These are phyloP conservation scores for Comarum palustre DNA, from an alignment of 306 rosid genomes.

Conservation along the genomic window DNA sequence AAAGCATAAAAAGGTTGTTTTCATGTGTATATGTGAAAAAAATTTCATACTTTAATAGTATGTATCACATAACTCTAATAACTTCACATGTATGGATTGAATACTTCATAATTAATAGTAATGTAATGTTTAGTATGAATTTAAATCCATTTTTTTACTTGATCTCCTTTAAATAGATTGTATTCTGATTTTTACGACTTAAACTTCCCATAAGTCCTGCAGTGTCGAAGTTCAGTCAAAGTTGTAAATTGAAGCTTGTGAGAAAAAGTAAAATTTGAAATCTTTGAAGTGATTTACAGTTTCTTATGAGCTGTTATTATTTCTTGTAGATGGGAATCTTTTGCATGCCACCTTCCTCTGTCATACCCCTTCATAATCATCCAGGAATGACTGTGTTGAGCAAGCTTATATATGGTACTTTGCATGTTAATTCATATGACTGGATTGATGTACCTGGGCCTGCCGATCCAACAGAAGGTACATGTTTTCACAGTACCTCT, in stretches of 20 bases:
- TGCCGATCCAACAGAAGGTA: constrained; percentile 61
- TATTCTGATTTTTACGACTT: constrained; percentile 4
- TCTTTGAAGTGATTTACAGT: not conserved
- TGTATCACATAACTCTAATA: not conserved
- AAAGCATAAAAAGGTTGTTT: not conserved
- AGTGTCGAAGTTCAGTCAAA: not conserved
- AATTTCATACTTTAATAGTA: not conserved
- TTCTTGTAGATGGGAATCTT: constrained; percentile 84
- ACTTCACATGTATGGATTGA: not conserved
- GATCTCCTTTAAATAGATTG: not conserved
- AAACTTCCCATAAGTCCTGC: not conserved
- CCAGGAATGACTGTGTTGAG: constrained; percentile 96
- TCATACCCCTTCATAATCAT: constrained; percentile 92
- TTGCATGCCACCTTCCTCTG: constrained; percentile 88
- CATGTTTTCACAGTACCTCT: constrained; percentile 25
- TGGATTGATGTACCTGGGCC: constrained; percentile 71
- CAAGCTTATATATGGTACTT: constrained; percentile 90
- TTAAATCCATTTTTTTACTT: not conserved
- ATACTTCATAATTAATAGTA: not conserved
- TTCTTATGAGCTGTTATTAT: not conserved
- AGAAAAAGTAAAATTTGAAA: not conserved
- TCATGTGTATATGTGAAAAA: not conserved
- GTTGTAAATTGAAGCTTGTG: constrained; percentile 16
- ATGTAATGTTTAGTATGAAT: not conserved
- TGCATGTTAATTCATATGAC: constrained; percentile 79